phyloP scores from a whole-genome alignment of 2,329 filamentous ascomycete species.

The Parastagonospora avenae region DNA sequence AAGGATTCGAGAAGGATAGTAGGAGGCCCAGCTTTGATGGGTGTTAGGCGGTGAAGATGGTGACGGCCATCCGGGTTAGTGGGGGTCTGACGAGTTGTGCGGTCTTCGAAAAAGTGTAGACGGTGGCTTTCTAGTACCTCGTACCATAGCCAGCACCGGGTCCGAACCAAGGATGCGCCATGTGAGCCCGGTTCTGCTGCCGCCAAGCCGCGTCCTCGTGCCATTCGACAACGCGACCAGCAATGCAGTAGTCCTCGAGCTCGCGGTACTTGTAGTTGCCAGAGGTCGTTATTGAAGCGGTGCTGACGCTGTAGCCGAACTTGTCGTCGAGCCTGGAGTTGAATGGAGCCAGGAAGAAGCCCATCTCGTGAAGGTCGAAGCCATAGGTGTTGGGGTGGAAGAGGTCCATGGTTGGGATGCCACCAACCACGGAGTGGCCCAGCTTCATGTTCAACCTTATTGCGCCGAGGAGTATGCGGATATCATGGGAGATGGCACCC shows the following conservation, averaged over 20 bases:
- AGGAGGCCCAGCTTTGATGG: not conserved
- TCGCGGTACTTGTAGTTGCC: not conserved
- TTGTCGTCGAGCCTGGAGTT: not conserved
- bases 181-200: not conserved
- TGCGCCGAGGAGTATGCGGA: too few species aligned
- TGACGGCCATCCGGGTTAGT: not conserved
- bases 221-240: not conserved
- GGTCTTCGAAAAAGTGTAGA: not conserved
- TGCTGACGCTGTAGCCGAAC: too few species aligned
- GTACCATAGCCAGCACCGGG: not conserved
- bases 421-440: too few species aligned
- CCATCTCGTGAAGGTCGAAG: too few species aligned
- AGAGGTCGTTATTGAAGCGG: too few species aligned
- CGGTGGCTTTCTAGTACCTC: not conserved
- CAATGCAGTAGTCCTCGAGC: not conserved
- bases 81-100: not conserved
- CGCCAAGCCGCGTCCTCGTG: not conserved
- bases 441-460: too few species aligned
- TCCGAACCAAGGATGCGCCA: not conserved
- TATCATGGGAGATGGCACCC: too few species aligned
- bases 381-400: too few species aligned
- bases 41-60: not conserved
- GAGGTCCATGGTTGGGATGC: too few species aligned
- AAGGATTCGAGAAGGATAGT: not conserved
- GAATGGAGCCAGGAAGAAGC: not conserved